A percentile compares a stretch with the other conserved stretches of the same genome.
Conservation (phyloP, 768 basidiomycete genomes). For the Pisolithus sp. region DNA sequence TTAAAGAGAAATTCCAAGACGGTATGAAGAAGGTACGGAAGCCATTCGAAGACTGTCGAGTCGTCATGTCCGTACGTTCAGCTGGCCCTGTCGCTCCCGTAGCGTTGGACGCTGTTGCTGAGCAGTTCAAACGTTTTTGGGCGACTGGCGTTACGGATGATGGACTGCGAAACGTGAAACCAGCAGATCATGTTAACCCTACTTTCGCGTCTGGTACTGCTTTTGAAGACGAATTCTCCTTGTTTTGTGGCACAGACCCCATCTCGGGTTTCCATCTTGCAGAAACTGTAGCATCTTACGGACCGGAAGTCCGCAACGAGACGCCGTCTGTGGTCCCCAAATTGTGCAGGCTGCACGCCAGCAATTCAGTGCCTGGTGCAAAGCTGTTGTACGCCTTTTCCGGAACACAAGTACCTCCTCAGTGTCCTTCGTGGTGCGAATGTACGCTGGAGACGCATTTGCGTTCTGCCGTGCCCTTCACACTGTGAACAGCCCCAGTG, state of each 20-base stretch:
- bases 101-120: conserved; percentile 1
- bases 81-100: conserved; percentile 20
- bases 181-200: conserved; percentile 19
- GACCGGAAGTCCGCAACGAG: neutral
- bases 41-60: neutral
- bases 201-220: conserved; percentile 23
- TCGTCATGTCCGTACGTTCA: conserved; percentile 17
- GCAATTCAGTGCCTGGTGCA: conserved; percentile 26
- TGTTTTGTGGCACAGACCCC: conserved; percentile 27
- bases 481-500: conserved; percentile 2
- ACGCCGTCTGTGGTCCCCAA: conserved; percentile 9
- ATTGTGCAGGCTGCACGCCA: conserved; percentile 12
- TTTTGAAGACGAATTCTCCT: conserved; percentile 15
- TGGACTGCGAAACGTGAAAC: neutral
- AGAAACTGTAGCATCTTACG: conserved; percentile 14
- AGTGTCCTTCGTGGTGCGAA: conserved; percentile 16
- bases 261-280: conserved; percentile 27
- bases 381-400: conserved; percentile 13
- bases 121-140: conserved; percentile 24
- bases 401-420: neutral
- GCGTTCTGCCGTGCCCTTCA: conserved; percentile 23
- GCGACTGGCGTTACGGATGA: conserved; percentile 17
- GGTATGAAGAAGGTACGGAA: conserved; percentile 15
- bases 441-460: conserved; percentile 26
- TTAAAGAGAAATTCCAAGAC: conserved; percentile 12